phyloP scores from a whole-genome alignment of 306 rosid genomes.

The Casuarina cunninghamiana region DNA sequence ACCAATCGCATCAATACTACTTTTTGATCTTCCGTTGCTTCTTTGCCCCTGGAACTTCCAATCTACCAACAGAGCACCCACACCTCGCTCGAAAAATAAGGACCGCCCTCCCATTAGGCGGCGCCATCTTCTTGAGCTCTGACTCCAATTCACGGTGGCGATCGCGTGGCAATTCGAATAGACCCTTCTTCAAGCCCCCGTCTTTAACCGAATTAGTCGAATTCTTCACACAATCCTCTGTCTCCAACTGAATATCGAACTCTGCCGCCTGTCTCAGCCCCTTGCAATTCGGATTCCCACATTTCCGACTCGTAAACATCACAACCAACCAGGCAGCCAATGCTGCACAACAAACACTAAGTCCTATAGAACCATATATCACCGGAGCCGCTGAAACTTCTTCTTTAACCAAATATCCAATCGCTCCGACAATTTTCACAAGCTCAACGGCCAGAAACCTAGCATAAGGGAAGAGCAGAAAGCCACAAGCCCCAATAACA shows the following conservation, averaged over 20 bases:
- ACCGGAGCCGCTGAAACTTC: slow-evolving; percentile 68
- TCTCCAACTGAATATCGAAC: slow-evolving; percentile 91
- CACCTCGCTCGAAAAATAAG: slow-evolving; percentile 81
- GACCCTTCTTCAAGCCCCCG: slow-evolving; percentile 67
- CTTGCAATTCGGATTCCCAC: slow-evolving; percentile 84
- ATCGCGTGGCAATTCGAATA: slow-evolving; percentile 82
- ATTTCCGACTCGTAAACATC: slow-evolving; percentile 58
- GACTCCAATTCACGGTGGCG: slow-evolving; percentile 88
- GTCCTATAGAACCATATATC: slow-evolving; percentile 64
- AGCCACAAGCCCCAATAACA: slow-evolving; percentile 63
- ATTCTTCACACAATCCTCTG: slow-evolving; percentile 93
- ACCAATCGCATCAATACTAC: slow-evolving; percentile 39
- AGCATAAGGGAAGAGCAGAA: slow-evolving; percentile 65
- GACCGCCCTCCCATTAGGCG: slow-evolving; percentile 86
- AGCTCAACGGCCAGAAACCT: slow-evolving; percentile 41
- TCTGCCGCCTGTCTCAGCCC: slow-evolving; percentile 83
- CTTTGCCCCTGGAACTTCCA: slow-evolving; percentile 92
- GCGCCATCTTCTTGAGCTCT: slow-evolving; percentile 98
- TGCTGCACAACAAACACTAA: slow-evolving; percentile 59
- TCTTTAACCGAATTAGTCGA: slow-evolving; percentile 43
- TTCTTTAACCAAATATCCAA: slow-evolving; percentile 54
- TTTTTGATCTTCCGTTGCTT: slow-evolving; percentile 80
- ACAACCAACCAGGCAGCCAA: slow-evolving; percentile 73
- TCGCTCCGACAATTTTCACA: slow-evolving; percentile 27
- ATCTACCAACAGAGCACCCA: slow-evolving; percentile 94